phyloP scores from a whole-genome alignment of 345 rosid genomes.

The Cardiospermum halicacabum region DNA sequence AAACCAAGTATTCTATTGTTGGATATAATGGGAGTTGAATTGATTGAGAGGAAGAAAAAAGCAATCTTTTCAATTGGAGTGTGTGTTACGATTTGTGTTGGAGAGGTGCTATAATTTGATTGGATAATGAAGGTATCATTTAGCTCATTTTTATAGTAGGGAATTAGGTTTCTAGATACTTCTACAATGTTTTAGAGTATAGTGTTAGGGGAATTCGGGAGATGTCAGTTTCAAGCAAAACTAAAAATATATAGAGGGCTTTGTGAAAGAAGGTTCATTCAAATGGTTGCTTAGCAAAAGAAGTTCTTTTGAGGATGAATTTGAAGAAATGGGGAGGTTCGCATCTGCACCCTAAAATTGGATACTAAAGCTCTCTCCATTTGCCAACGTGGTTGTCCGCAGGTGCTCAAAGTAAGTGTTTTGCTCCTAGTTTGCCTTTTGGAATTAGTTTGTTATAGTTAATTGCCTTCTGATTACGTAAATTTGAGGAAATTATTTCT shows the following conservation, averaged over 20 bases:
- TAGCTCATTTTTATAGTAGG: background rate
- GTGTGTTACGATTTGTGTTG: background rate
- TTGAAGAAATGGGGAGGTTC: conserved; percentile 79
- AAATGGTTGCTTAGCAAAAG: conserved; percentile 76
- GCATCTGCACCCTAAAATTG: conserved; percentile 66
- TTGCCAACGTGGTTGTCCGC: conserved; percentile 78
- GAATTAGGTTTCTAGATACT: background rate
- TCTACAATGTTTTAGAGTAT: conserved; percentile 11
- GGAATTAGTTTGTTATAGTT: conserved; percentile 4
- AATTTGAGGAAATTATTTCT: too few species aligned
- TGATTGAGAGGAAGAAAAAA: background rate
- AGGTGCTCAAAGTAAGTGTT: conserved; percentile 89
- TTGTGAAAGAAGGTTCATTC: conserved; percentile 79
- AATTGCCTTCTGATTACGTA: background rate
- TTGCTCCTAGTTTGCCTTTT: background rate
- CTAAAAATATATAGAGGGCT: conserved; percentile 67
- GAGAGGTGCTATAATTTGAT: conserved; percentile 5
- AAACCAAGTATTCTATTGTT: background rate
- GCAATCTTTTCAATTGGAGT: background rate
- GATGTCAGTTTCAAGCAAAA: conserved; percentile 62
- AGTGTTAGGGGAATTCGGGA: conserved; percentile 7
- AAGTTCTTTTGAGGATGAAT: conserved; percentile 63
- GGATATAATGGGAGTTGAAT: background rate
- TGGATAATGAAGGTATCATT: background rate
- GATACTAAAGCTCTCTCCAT: conserved; percentile 83